phyloP scores from a whole-genome alignment of 2,329 filamentous ascomycete genomes.

The Venturia nashicola region DNA sequence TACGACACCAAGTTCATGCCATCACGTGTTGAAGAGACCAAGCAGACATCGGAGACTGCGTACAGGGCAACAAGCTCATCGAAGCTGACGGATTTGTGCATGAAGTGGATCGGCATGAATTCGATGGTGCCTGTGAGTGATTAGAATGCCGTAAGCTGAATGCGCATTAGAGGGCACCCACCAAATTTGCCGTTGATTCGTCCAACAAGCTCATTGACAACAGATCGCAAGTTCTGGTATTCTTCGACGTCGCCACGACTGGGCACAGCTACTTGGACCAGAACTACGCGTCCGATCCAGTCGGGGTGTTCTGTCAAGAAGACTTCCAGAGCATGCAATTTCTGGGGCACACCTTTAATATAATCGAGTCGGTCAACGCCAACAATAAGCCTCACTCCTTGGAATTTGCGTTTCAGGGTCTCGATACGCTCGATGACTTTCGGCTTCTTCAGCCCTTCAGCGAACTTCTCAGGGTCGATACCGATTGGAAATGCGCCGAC shows the following conservation, averaged over 20 bases:
- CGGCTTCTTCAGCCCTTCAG: conserved; percentile 73
- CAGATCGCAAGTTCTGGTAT: conserved; percentile 89
- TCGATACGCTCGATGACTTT: conserved; percentile 82
- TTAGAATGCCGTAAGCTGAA: background rate
- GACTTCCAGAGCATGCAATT: conserved; percentile 89
- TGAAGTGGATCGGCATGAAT: conserved; percentile 98
- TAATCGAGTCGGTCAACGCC: conserved; percentile 95
- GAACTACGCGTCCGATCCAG: conserved; percentile 93
- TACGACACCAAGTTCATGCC: conserved; percentile 99
- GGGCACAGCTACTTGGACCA: conserved; percentile 92
- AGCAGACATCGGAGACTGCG: conserved; percentile 79
- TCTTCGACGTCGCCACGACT: conserved; percentile 94
- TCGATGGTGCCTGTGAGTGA: conserved; percentile 61
- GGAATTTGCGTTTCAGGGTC: conserved; percentile 76
- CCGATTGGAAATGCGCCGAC: conserved; percentile 96
- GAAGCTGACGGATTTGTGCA: conserved; percentile 91
- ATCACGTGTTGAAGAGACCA: conserved; percentile 90
- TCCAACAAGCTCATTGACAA: conserved; percentile 93
- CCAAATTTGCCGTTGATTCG: conserved; percentile 93
- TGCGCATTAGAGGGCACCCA: conserved; percentile 18
- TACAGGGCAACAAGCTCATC: conserved; percentile 92
- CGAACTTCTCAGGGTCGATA: conserved; percentile 94
- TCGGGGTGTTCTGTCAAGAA: conserved; percentile 95
- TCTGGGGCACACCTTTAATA: conserved; percentile 97
- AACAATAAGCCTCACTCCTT: conserved; percentile 91